Conservation (phyloP, 352 stramenopile species). For the Pythium phragmiticola region DNA sequence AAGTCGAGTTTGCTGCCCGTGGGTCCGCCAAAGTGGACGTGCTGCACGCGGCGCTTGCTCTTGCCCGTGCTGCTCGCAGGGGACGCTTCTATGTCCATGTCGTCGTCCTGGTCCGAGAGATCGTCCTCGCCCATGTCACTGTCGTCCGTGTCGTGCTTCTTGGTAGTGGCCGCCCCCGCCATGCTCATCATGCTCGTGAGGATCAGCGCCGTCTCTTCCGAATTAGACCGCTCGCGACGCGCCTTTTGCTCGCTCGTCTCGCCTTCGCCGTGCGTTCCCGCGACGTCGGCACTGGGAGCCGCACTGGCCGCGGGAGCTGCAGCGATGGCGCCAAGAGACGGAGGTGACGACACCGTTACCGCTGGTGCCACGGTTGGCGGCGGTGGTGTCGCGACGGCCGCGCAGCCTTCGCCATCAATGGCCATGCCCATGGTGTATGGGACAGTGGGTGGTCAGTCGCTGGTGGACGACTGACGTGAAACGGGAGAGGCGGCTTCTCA, state of each 20-base stretch:
- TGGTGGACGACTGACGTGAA: conserved; percentile 1
- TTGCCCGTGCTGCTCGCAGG: conserved; percentile 25
- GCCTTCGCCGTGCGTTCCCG: conserved; percentile 1
- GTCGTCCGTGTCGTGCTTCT: conserved; percentile 37
- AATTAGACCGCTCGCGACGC: conserved; percentile 44
- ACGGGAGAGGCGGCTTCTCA: conserved; percentile 2
- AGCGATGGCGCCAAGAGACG: neutral
- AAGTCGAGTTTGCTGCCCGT: conserved; percentile 76
- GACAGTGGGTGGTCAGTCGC: neutral
- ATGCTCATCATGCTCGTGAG: conserved; percentile 84
- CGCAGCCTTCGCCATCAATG: conserved; percentile 51
- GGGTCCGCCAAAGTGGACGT: conserved; percentile 73
- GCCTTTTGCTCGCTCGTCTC: conserved; percentile 23
- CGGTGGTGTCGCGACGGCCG: conserved; percentile 2
- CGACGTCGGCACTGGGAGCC: conserved; percentile 10
- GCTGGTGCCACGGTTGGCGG: neutral
- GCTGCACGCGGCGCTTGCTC: conserved; percentile 52
- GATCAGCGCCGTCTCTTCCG: conserved; percentile 86
- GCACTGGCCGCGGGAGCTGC: neutral
- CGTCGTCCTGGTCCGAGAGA: conserved; percentile 34
- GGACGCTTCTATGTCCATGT: conserved; percentile 54
- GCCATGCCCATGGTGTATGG: conserved; percentile 56
- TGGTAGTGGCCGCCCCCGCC: conserved; percentile 1
- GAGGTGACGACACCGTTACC: neutral
- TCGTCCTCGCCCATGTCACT: conserved; percentile 35